Evolutionary conservation across 1,139 yeast species (phyloP), one percentile per base, ranked within the genome.

Genomic region (Suhomyces kunorum): DNA sequence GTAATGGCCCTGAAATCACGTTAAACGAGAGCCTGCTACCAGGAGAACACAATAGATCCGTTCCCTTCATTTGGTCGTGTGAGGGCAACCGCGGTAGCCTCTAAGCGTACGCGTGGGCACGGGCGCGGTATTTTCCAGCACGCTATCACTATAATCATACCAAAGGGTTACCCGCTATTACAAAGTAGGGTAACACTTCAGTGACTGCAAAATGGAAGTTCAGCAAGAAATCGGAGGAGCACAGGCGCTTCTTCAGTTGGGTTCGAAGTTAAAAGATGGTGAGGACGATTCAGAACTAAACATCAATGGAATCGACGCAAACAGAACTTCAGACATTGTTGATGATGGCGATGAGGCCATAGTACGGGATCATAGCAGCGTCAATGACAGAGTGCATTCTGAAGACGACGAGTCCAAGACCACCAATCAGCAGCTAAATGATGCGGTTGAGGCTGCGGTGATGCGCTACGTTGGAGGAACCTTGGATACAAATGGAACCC

Each of bases 361-460:
- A 28, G 31, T 33, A 11, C 44, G 41, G 15, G 49, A 33, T 13
- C 42, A 32, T 3, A 45, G 38, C 6, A 49, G 45, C 9, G 45
- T 35, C 4, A 39, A 41, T 23, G 45, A 39, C 14, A 18, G 38
- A 11, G 34, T 38, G 18, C 49, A 45, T 20, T 49, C 42, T 15
- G 59, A 53, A 15, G 59, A 57, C 14, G 63, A 52, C 6, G 56
- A 61, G 14, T 48, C 55, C 24, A 64, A 62, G 40, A 57, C 58
- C 16, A 66, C 64, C 5, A 64, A 65, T 46, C 74, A 70, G 39
- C 75, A 69, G 51, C 57, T 71, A 22, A 71, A 69, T 41, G 79
- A 74, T 49, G 79, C 81, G 4, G 85, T 80, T 6, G 85, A 79
- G 51, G 89, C 85, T n/a, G 90, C 88, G 0, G 87, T 83, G 25